These are phyloP conservation scores for Akanthomyces muscarius DNA, from an alignment of 2,329 filamentous ascomycete genomes.

Conservation along the genomic window DNA sequence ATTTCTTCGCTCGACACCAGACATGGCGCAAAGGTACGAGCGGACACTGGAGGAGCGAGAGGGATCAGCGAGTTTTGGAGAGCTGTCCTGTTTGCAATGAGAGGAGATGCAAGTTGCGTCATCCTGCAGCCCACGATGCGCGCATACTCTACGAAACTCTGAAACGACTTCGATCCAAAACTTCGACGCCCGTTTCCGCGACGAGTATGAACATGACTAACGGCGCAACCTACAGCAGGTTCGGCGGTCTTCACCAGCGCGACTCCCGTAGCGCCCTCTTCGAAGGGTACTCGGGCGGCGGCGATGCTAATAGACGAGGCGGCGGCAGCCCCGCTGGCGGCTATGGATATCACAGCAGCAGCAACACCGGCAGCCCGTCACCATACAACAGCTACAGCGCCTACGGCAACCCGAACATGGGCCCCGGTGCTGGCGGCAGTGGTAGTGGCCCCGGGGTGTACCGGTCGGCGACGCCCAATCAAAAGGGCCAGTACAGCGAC, in stretches of 20 bases:
- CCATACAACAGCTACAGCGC: conserved; percentile 15
- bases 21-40: conserved; percentile 35
- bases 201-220: not conserved
- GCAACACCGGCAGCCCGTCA: conserved; percentile 6
- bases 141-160: not conserved
- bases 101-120: not conserved
- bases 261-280: conserved; percentile 70
- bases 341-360: conserved; percentile 34
- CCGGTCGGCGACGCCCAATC: conserved; percentile 68
- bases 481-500: conserved; percentile 84
- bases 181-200: not conserved
- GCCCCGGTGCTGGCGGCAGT: conserved; percentile 1
- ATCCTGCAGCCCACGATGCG: not conserved
- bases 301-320: conserved; percentile 38
- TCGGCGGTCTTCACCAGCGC: conserved; percentile 69
- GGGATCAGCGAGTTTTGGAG: not conserved
- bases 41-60: not conserved
- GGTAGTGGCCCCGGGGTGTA: conserved; percentile 30
- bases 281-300: conserved; percentile 62
- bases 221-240: conserved; percentile 42
- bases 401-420: conserved; percentile 11
- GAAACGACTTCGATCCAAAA: not conserved
- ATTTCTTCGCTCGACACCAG: conserved; percentile 12
- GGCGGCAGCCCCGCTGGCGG: conserved; percentile 36
- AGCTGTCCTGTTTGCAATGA: not conserved